Percentiles rank a stretch among this genome's conserved stretches.
Evolutionary conservation across 163 green algal genomes (phyloP).

Genomic region (Chlorella variabilis): DNA sequence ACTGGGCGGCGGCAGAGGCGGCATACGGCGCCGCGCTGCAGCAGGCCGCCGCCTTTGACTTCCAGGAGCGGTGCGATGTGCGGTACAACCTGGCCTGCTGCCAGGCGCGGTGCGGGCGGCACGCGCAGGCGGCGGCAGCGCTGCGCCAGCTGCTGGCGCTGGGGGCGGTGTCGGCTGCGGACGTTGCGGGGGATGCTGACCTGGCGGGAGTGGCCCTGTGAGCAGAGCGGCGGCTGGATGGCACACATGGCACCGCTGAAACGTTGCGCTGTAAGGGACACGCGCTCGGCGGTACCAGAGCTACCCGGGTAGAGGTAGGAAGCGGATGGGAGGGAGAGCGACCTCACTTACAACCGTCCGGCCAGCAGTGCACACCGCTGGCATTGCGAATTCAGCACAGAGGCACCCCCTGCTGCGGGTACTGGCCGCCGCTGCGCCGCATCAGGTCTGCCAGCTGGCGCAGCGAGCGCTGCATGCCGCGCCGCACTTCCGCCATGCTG

Average conservation of each 20-base stretch:
- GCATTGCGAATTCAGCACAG: too few relatives aligned
- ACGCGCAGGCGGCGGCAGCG: not conserved
- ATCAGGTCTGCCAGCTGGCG: conserved; percentile 18
- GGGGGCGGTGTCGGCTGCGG: not conserved
- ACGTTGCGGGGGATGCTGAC: conserved; percentile 28
- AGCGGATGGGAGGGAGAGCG: too few relatives aligned
- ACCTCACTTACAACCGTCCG: too few relatives aligned
- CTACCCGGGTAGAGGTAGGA: too few relatives aligned
- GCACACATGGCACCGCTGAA: too few relatives aligned
- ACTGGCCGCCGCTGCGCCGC: not conserved
- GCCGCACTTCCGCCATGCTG: conserved; percentile 8
- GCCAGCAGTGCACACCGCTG: not conserved
- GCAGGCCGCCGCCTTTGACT: conserved; percentile 54
- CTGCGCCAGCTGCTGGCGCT: conserved; percentile 16
- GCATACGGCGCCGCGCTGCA: conserved; percentile 55
- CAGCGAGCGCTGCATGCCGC: conserved; percentile 11
- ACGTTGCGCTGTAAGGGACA: too few relatives aligned
- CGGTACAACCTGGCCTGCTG: conserved; percentile 76
- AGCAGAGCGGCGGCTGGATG: too few relatives aligned
- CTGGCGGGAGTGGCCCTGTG: conserved; percentile 25
- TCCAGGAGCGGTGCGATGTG: conserved; percentile 57
- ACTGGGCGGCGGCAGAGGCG: conserved; percentile 15
- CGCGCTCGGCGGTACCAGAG: too few relatives aligned
- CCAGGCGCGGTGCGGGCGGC: conserved; percentile 11
- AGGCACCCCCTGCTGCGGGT: too few relatives aligned